phyloP scores from a whole-genome alignment of 768 basidiomycete species.

The Clavulina sp. region DNA sequence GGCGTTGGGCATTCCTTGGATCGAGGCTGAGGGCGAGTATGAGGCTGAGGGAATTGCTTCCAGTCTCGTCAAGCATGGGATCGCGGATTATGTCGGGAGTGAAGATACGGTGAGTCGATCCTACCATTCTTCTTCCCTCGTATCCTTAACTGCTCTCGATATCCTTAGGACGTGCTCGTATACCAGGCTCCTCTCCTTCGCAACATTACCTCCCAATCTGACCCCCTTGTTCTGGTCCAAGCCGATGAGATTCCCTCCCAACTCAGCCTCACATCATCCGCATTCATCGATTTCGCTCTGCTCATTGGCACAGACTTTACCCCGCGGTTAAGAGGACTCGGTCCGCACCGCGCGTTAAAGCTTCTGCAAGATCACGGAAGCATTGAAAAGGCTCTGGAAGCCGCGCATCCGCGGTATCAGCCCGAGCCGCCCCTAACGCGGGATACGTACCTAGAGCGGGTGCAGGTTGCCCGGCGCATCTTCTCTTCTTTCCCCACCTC shows the following conservation, averaged over 20 bases:
- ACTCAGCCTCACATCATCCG: slow-evolving; percentile 36
- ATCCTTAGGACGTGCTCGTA: slow-evolving; percentile 51
- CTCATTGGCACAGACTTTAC: slow-evolving; percentile 86
- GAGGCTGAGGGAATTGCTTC: slow-evolving; percentile 83
- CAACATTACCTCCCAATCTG: slow-evolving; percentile 43
- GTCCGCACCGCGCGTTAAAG: slow-evolving; percentile 59
- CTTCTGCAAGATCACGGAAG: slow-evolving; percentile 52
- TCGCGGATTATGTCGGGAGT: slow-evolving; percentile 75
- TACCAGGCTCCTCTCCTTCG: slow-evolving; percentile 73
- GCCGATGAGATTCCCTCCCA: slow-evolving; percentile 42
- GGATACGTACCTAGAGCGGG: slow-evolving; percentile 43
- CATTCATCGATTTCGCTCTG: slow-evolving; percentile 71
- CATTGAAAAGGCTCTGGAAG: slow-evolving; percentile 51
- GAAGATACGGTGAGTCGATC: slow-evolving; percentile 56
- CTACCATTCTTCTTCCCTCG: slow-evolving; percentile 14
- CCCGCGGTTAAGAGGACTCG: slow-evolving; percentile 64
- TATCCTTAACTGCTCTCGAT: background rate
- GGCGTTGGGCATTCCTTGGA: slow-evolving; percentile 70
- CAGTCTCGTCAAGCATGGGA: slow-evolving; percentile 51
- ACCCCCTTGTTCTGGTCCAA: slow-evolving; percentile 45
- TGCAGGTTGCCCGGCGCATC: slow-evolving; percentile 41
- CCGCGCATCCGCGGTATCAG: background rate
- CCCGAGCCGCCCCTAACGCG: background rate
- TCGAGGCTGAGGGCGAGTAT: slow-evolving; percentile 46
- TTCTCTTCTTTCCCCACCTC: slow-evolving; percentile 51